phyloP scores from a whole-genome alignment of 306 rosid species.

The Cicer chorassanicum region DNA sequence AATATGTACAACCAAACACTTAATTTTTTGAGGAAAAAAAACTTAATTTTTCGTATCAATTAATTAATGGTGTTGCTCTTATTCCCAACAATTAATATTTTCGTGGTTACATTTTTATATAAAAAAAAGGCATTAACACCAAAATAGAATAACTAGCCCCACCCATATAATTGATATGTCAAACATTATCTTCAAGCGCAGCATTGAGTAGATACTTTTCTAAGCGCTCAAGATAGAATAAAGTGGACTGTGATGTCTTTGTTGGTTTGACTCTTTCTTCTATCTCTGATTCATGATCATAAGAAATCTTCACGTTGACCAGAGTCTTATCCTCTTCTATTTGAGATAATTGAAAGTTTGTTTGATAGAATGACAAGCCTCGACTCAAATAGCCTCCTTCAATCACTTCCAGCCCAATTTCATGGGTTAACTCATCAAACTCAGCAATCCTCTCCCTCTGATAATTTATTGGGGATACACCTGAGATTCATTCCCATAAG shows the following conservation, averaged over 20 bases:
- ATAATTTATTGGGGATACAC: conserved; percentile 20
- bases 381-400: conserved; percentile 63
- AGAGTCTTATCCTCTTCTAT: conserved; percentile 47
- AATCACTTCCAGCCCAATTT: conserved; percentile 58
- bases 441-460: conserved; percentile 68
- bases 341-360: conserved; percentile 53
- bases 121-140: not conserved
- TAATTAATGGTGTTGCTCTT: no score
- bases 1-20: no score
- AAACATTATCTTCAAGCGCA: conserved; percentile 19
- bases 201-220: conserved; percentile 51
- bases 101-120: no score
- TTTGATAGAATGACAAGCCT: conserved; percentile 63
- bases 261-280: conserved; percentile 45
- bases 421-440: conserved; percentile 54
- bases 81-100: no score
- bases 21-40: no score
- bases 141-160: not conserved
- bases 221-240: conserved; percentile 49
- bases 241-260: conserved; percentile 47
- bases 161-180: not conserved
- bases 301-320: conserved; percentile 59
- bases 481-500: conserved; percentile 36
- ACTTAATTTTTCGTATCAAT: no score
- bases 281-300: conserved; percentile 55